Conservation (phyloP, 805 yeast species). For the Candida saitoana region DNA sequence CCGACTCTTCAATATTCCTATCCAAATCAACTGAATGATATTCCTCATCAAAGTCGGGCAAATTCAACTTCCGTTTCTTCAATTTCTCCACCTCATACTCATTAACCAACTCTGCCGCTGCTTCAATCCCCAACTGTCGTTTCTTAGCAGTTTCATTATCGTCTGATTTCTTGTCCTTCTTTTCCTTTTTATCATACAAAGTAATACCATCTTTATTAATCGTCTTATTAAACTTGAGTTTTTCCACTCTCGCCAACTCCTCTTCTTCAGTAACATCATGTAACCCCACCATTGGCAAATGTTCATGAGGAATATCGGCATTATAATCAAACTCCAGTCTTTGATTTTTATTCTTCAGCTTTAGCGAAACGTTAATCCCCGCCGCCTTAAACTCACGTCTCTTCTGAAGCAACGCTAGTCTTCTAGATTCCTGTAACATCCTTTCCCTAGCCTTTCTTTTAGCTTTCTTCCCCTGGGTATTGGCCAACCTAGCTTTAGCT, state of each 20-base stretch:
- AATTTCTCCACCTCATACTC: conserved; percentile 17
- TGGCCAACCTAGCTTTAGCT: conserved; percentile 86
- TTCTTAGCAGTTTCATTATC: conserved; percentile 13
- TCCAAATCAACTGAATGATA: conserved; percentile 21
- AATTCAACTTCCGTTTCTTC: conserved; percentile 23
- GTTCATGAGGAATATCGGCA: conserved; percentile 78
- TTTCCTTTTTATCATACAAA: conserved; percentile 28
- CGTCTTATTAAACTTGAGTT: conserved; percentile 38
- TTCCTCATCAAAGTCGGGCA: conserved; percentile 21
- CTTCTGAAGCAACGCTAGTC: conserved; percentile 73
- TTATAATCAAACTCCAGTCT: conserved; percentile 73
- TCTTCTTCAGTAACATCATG: conserved; percentile 67
- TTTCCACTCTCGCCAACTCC: conserved; percentile 31
- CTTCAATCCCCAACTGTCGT: conserved; percentile 18
- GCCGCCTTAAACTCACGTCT: conserved; percentile 79
- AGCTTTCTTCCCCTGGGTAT: conserved; percentile 93
- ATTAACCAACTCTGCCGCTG: conserved; percentile 20
- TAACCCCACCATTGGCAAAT: conserved; percentile 59
- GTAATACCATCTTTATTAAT: conserved; percentile 46
- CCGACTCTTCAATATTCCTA: conserved; percentile 20
- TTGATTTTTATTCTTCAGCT: conserved; percentile 48
- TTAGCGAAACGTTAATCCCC: conserved; percentile 55
- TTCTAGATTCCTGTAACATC: conserved; percentile 69
- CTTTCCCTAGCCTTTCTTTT: conserved; percentile 85
- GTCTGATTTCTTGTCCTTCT: conserved; percentile 21